Evolutionary conservation across 257 asterid genomes (phyloP).

Genomic region (Plantago major): DNA sequence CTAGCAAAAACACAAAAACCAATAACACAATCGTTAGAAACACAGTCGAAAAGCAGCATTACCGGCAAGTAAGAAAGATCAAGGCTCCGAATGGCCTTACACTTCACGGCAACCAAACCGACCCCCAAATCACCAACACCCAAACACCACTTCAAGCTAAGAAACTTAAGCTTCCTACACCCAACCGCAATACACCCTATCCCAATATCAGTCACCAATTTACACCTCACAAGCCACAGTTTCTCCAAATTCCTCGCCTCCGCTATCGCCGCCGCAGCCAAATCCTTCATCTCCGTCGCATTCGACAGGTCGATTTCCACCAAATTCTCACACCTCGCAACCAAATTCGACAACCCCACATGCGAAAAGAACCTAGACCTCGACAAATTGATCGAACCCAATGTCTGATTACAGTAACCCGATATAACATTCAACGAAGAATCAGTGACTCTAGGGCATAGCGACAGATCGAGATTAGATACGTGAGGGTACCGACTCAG

Average conservation of each 20-base stretch:
- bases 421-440: constrained; percentile 40
- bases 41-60: constrained; percentile 19
- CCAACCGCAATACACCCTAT: constrained; percentile 93
- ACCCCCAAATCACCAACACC: constrained; percentile 90
- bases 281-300: constrained; percentile 62
- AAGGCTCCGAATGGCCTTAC: constrained; percentile 66
- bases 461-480: constrained; percentile 60
- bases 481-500: constrained; percentile 45
- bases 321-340: constrained; percentile 55
- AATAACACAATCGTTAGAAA: too few species aligned
- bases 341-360: constrained; percentile 61
- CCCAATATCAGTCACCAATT: constrained; percentile 71
- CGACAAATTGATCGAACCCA: constrained; percentile 70
- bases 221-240: constrained; percentile 74
- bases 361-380: constrained; percentile 58
- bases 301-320: constrained; percentile 81
- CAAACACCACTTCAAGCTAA: constrained; percentile 84
- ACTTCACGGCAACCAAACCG: constrained; percentile 82
- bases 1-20: too few species aligned
- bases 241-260: constrained; percentile 82
- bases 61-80: constrained; percentile 90
- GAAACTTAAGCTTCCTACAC: constrained; percentile 66
- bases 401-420: constrained; percentile 30
- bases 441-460: constrained; percentile 69
- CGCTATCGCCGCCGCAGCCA: constrained; percentile 62